Base-by-base conservation (phyloP, 1,284 basidiomycete species). In the Sanghuangporus baumii region DNA sequence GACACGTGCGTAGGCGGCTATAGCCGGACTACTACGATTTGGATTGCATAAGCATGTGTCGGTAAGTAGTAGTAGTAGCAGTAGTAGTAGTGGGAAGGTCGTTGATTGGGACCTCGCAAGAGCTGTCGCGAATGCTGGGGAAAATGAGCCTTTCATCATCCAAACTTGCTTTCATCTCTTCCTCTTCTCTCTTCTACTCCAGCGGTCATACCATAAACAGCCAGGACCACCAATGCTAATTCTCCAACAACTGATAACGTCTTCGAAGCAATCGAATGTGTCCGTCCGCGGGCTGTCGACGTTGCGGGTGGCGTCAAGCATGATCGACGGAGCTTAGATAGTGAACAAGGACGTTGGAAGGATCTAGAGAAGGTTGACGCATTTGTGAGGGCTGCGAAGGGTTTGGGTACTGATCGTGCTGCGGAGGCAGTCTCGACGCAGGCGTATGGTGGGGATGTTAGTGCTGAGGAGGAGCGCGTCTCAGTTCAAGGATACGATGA, bases 301-400 rank as follows among this genome's bases (percentile, higher is more conserved):
- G 93, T 97, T 34, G 92, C 92, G 68, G 88, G 91, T 1, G 95
- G 95, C 1, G 94, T 97, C 0, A 94, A 97, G 76, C 73, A 76
- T 38, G 91, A 93, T 20, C 92, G 92, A 68, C 88, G 91, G 0
- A 94, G 95, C 2, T 93, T 97, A 0, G 95, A 97, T 76, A 78
- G 74, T 31, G 78, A 73, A 36, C 86, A 86, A 50, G 48, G 7
- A 20, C 3, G 18, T 18, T 81, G 77, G 41, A 96, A 96, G 76
- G 92, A 96, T 71, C 56, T 82, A 9, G 79, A 81, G 6, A 91
- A 90, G 76, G 84, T 97, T 5, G 75, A 72, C 67, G 81, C 79
- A 43, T 96, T 96, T 68, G 79, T 96, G 18, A 71, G 72, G 36
- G 82, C 80, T 47, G 89, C 79, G 20, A 90, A 86, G 71, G 58